Percentiles rank a stretch among this genome's conserved stretches.
phyloP scores from a whole-genome alignment of 805 yeast species.

The Cyberlindnera saturnus region DNA sequence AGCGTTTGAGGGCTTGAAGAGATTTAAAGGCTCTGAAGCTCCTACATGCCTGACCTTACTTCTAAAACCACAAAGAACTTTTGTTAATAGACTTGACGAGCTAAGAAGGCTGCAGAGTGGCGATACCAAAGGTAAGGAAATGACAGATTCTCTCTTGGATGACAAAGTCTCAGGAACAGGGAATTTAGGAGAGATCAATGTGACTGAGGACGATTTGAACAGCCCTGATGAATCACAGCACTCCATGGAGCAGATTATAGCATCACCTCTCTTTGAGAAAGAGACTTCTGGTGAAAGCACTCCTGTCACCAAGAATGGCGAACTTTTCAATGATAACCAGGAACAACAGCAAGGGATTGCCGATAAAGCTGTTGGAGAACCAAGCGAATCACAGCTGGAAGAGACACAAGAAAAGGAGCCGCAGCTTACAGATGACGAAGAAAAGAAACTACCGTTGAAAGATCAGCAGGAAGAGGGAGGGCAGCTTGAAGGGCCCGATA shows the following conservation, averaged over 20 bases:
- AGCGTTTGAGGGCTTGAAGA: slow-evolving; percentile 8
- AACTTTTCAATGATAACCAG: too few species aligned
- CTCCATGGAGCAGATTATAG: too few species aligned
- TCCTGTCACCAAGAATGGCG: too few species aligned
- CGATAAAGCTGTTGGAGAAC: too few species aligned
- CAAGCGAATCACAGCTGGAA: not conserved
- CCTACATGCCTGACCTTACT: slow-evolving; percentile 12
- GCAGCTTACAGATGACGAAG: not conserved
- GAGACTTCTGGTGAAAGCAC: too few species aligned
- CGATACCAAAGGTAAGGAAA: not conserved
- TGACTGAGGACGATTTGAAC: too few species aligned
- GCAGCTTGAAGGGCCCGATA: not conserved
- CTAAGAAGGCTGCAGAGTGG: slow-evolving; percentile 3
- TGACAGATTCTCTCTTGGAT: not conserved
- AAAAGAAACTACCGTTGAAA: not conserved
- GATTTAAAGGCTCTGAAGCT: slow-evolving; percentile 1
- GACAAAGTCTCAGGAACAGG: too few species aligned
- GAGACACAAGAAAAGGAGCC: not conserved
- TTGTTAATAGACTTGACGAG: slow-evolving; percentile 10
- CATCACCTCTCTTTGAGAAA: too few species aligned
- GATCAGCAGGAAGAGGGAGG: not conserved
- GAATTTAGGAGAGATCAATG: too few species aligned
- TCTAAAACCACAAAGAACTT: slow-evolving; percentile 11
- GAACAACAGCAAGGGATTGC: too few species aligned
- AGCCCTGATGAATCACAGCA: too few species aligned